phyloP scores from a whole-genome alignment of 805 yeast species.

The Spathaspora arborariae region DNA sequence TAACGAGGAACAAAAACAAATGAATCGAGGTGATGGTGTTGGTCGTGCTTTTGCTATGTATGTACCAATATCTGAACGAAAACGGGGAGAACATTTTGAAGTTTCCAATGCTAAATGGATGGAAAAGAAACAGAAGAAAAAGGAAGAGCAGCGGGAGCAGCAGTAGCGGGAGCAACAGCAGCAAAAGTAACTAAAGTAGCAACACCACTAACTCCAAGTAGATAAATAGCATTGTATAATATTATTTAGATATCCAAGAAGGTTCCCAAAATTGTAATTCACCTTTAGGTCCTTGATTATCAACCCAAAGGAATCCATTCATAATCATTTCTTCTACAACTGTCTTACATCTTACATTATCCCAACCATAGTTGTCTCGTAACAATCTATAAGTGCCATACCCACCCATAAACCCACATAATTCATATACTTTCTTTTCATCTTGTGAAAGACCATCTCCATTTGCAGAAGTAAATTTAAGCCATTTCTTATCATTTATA shows the following conservation, averaged over 20 bases:
- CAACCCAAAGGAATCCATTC: conserved; percentile 85
- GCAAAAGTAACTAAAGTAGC: conserved; percentile 4
- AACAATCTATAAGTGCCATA: conserved; percentile 62
- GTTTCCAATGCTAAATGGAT: conserved; percentile 62
- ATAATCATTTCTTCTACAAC: conserved; percentile 77
- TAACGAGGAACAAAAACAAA: conserved; percentile 4
- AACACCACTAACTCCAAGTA: not conserved
- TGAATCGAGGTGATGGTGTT: conserved; percentile 72
- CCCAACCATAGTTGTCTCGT: conserved; percentile 78
- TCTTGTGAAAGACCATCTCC: conserved; percentile 43
- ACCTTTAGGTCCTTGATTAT: conserved; percentile 41
- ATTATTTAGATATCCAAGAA: conserved; percentile 50
- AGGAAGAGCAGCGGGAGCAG: conserved; percentile 2
- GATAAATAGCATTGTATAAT: not conserved
- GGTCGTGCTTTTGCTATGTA: conserved; percentile 60
- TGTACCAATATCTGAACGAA: conserved; percentile 54
- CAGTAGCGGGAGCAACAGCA: conserved; percentile 22
- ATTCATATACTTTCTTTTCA: conserved; percentile 66
- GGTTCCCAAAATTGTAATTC: conserved; percentile 69
- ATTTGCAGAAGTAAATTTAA: conserved; percentile 28
- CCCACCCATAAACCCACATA: conserved; percentile 73
- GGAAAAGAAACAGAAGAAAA: conserved; percentile 31
- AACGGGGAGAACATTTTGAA: conserved; percentile 61
- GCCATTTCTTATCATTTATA: conserved; percentile 55
- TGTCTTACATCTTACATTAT: conserved; percentile 50